Evolutionary conservation across 2,329 filamentous ascomycete species (phyloP).

Genomic region (Beauveria brongniartii): DNA sequence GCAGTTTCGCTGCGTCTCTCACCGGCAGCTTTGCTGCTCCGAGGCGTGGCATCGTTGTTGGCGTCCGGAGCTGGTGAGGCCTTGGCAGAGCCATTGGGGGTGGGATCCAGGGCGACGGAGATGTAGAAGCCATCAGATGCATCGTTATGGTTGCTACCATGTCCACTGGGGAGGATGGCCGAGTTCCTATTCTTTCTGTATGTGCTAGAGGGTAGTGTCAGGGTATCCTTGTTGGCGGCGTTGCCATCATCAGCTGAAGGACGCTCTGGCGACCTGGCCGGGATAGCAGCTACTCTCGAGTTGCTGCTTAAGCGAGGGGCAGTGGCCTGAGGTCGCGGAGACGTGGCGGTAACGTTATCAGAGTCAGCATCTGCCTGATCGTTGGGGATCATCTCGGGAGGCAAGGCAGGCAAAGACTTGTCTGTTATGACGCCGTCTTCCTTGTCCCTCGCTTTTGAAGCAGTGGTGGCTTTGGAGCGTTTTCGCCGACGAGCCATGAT

Average conservation of each 20-base stretch:
- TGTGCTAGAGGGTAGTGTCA: slow-evolving; percentile 64
- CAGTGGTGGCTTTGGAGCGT: slow-evolving; percentile 62
- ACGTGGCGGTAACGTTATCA: slow-evolving; percentile 62
- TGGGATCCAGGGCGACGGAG: slow-evolving; percentile 66
- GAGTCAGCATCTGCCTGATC: slow-evolving; percentile 52
- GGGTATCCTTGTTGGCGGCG: slow-evolving; percentile 42
- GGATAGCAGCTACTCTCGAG: slow-evolving; percentile 43
- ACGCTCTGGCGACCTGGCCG: slow-evolving; percentile 48
- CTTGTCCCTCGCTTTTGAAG: slow-evolving; percentile 53
- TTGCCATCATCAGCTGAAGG: slow-evolving; percentile 22
- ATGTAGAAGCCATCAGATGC: slow-evolving; percentile 66
- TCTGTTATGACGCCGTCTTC: slow-evolving; percentile 62
- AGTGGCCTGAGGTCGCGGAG: slow-evolving; percentile 47
- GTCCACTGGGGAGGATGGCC: slow-evolving; percentile 44
- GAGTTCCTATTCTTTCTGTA: slow-evolving; percentile 76
- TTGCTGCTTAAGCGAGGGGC: slow-evolving; percentile 43
- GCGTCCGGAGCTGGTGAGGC: slow-evolving; percentile 44
- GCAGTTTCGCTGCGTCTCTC: slow-evolving; percentile 43
- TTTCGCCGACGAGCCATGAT: slow-evolving; percentile 89
- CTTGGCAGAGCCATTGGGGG: slow-evolving; percentile 45
- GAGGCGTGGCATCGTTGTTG: slow-evolving; percentile 40
- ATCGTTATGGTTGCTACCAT: slow-evolving; percentile 38
- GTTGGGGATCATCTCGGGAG: slow-evolving; percentile 61
- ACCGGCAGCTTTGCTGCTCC: slow-evolving; percentile 46
- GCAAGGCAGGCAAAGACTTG: slow-evolving; percentile 87